Percentiles rank a stretch among this genome's conserved stretches.
These are phyloP conservation scores for Beauveria medogensis DNA, from an alignment of 2,329 filamentous ascomycete species.

Conservation along the genomic window DNA sequence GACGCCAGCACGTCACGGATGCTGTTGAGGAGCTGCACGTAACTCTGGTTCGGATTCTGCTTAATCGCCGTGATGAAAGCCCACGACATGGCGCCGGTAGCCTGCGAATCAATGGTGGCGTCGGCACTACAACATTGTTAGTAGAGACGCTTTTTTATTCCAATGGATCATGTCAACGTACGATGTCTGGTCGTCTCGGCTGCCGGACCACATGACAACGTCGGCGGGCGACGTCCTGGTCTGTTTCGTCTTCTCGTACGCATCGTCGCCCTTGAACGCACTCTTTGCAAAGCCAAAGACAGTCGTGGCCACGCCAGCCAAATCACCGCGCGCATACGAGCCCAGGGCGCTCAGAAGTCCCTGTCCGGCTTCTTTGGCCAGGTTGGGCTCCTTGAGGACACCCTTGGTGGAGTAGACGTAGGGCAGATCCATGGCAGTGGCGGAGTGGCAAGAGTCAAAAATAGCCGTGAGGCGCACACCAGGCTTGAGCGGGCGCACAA, in stretches of 20 bases:
- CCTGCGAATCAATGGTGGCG: conserved; percentile 77
- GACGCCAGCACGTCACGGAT: conserved; percentile 81
- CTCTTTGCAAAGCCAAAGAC: conserved; percentile 85
- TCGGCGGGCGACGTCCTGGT: conserved; percentile 94
- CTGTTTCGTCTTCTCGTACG: conserved; percentile 69
- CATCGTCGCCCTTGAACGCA: conserved; percentile 69
- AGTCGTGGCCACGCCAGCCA: conserved; percentile 70
- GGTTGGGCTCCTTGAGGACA: conserved; percentile 71
- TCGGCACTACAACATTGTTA: conserved; percentile 57
- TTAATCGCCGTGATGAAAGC: conserved; percentile 88
- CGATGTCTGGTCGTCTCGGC: conserved; percentile 92
- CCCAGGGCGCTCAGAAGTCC: conserved; percentile 65
- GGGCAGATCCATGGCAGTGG: conserved; percentile 67
- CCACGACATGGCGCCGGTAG: conserved; percentile 97
- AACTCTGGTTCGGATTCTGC: conserved; percentile 92
- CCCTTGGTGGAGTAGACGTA: conserved; percentile 77
- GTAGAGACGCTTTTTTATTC: not conserved
- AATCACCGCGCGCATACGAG: conserved; percentile 75
- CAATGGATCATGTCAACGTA: conserved; percentile 29
- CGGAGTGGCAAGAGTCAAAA: conserved; percentile 75
- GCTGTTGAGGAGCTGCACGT: conserved; percentile 90
- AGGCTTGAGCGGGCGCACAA: conserved; percentile 68
- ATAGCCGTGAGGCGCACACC: conserved; percentile 81
- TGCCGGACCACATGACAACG: conserved; percentile 96
- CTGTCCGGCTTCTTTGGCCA: conserved; percentile 70